A percentile compares a stretch with the other conserved stretches of the same genome.
Evolutionary conservation across 192 early-diverging fungal genomes (phyloP).

Genomic region (Thamnidium elegans): DNA sequence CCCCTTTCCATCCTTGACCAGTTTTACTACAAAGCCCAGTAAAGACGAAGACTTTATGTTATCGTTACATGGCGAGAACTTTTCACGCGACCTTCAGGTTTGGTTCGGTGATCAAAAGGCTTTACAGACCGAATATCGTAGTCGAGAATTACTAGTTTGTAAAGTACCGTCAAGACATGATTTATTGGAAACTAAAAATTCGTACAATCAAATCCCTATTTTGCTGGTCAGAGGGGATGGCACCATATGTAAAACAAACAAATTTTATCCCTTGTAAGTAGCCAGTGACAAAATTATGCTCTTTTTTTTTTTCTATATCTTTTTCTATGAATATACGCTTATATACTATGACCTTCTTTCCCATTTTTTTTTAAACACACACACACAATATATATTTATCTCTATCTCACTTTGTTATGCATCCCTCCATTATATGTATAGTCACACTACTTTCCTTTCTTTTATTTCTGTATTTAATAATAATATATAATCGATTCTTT

Average conservation of each 20-base stretch:
- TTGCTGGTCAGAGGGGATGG: constrained; percentile 40
- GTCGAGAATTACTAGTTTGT: constrained; percentile 43
- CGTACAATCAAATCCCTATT: constrained; percentile 24
- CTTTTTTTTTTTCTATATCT: background rate
- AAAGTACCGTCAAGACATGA: constrained; percentile 39
- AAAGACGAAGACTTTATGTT: constrained; percentile 34
- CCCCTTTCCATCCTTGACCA: constrained; percentile 39
- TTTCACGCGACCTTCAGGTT: constrained; percentile 65
- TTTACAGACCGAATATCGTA: constrained; percentile 45
- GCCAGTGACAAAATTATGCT: background rate
- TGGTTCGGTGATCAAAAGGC: constrained; percentile 67
- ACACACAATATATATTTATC: background rate
- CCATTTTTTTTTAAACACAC: background rate
- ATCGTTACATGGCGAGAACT: constrained; percentile 68
- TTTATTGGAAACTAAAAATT: constrained; percentile 5
- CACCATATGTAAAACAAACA: constrained; percentile 39
- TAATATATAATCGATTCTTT: no score
- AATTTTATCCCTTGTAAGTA: constrained; percentile 21
- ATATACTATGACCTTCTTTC: no score
- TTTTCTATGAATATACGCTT: constrained; percentile 2
- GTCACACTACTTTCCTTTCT: background rate
- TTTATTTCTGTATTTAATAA: background rate
- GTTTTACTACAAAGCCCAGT: constrained; percentile 23
- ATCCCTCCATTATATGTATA: background rate
- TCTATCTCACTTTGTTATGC: background rate